Conservation (phyloP, 257 asterid genomes). For the Nyctanthes arbortristis region DNA sequence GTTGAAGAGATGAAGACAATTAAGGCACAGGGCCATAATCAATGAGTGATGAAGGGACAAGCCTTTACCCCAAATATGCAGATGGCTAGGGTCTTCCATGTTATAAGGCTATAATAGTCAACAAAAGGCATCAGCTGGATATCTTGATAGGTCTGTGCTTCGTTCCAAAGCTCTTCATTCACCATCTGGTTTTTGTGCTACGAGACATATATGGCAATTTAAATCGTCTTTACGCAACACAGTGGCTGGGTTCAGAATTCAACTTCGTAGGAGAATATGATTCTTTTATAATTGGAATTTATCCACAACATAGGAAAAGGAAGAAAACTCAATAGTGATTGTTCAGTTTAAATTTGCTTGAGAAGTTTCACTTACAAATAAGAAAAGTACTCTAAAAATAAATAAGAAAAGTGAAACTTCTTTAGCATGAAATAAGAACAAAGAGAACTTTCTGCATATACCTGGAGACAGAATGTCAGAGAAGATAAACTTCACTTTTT, state of each 20-base stretch:
- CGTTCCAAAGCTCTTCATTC: slow-evolving; percentile 96
- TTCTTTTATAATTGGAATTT: not conserved
- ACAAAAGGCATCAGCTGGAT: slow-evolving; percentile 96
- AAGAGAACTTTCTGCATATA: too few relatives aligned
- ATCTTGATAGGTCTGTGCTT: slow-evolving; percentile 81
- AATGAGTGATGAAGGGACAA: slow-evolving; percentile 41
- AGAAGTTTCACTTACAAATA: not conserved
- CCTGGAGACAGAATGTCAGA: too few relatives aligned
- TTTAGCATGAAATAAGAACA: too few relatives aligned
- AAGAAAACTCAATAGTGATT: not conserved
- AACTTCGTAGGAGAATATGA: not conserved
- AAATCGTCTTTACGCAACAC: not conserved
- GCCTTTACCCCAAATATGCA: slow-evolving; percentile 87
- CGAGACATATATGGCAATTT: slow-evolving; percentile 27
- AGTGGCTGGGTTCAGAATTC: not conserved
- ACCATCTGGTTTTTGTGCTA: slow-evolving; percentile 98
- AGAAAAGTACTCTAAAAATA: too few relatives aligned
- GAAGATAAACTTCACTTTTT: not conserved
- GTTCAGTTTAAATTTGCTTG: not conserved
- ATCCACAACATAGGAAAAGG: not conserved
- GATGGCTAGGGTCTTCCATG: slow-evolving; percentile 95
- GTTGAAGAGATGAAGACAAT: slow-evolving; percentile 53
- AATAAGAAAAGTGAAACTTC: not conserved
- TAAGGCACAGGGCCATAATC: slow-evolving; percentile 26
- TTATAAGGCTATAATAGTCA: slow-evolving; percentile 85